Evolutionary conservation across 1,139 yeast genomes (phyloP), one percentile per base, ranked within the genome.

Genomic region (Hansenula anomala): DNA sequence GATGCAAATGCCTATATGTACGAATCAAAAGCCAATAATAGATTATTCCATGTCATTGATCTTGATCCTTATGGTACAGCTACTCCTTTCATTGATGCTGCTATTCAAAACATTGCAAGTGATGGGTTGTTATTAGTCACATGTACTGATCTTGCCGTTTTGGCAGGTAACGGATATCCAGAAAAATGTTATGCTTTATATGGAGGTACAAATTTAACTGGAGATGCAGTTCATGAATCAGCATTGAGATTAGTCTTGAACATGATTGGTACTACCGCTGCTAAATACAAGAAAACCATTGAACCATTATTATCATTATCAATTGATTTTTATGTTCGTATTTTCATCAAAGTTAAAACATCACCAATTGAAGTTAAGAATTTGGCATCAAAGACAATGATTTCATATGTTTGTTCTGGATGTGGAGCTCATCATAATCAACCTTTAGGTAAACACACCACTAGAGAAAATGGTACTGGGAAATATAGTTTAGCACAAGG

Each of bases 41-140:
- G 55, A 35, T 69, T 71, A 39, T 85, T 83, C 62, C 95, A 92
- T 56, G 86, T 87, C 11, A 78, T 94, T 41, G 99, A 92, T 62
- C 71, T 92, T 41, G 99, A 92, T 58, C 99, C 99, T 0, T 92
- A 92, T 58, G 99, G 99, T 17, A 84, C 97, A 0, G 98, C 97
- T 0, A 78, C 96, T 1, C 97, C 97, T 6, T 92, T 92, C 57
- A 71, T 92, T 30, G 98, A 92, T 58, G 76, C 92, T 23, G 97
- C 97, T 0, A 70, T 92, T 26, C 95, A 87, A 52, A 69, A 83
- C 29, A 74, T 90, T 13, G 76, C 74, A 38, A 90, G 89, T 49
- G 92, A 83, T 36, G 99, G 97, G 0, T 58, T 92, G 36, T 63
- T 92, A 50, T 66, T 90, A 36, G 92, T 92, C 8, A 92, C 99